These are phyloP conservation scores for Didymella lethalis DNA, from an alignment of 2,329 filamentous ascomycete genomes.

Conservation along the genomic window DNA sequence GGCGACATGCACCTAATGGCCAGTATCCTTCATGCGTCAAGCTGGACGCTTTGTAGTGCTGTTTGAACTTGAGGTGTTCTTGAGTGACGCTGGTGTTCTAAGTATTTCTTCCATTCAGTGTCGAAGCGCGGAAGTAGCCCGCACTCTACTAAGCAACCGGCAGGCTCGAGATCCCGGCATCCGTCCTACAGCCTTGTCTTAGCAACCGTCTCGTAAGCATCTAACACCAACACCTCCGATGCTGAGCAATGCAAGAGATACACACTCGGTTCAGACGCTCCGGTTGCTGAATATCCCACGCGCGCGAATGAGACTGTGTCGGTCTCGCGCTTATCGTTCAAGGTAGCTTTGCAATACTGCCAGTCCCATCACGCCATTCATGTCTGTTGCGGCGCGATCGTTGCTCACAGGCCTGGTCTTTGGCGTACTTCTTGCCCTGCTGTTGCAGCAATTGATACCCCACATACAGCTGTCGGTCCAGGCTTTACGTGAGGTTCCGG, in stretches of 20 bases:
- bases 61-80: not conserved
- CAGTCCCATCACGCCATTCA: constrained; percentile 25
- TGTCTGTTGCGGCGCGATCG: constrained; percentile 29
- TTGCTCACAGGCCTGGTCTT: constrained; percentile 36
- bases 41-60: not conserved
- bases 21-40: not conserved
- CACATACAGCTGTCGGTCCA: constrained; percentile 30
- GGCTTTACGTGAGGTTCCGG: constrained; percentile 11
- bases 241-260: constrained; percentile 12
- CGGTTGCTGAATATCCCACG: not conserved
- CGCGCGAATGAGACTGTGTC: not conserved
- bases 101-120: not conserved
- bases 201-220: constrained; percentile 18
- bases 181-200: constrained; percentile 10
- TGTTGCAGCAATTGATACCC: constrained; percentile 34
- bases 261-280: not conserved
- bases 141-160: constrained; percentile 17
- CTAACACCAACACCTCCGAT: constrained; percentile 2
- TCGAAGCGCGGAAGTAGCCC: constrained; percentile 11
- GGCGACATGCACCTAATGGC: not conserved
- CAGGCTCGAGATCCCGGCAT: constrained; percentile 3
- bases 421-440: constrained; percentile 38
- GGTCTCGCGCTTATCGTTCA: constrained; percentile 1
- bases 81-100: not conserved
- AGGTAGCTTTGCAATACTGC: constrained; percentile 13